Evolutionary conservation across 2,329 filamentous ascomycete genomes (phyloP), one percentile per base, ranked within the genome.

Genomic region (Botrytis fabae): DNA sequence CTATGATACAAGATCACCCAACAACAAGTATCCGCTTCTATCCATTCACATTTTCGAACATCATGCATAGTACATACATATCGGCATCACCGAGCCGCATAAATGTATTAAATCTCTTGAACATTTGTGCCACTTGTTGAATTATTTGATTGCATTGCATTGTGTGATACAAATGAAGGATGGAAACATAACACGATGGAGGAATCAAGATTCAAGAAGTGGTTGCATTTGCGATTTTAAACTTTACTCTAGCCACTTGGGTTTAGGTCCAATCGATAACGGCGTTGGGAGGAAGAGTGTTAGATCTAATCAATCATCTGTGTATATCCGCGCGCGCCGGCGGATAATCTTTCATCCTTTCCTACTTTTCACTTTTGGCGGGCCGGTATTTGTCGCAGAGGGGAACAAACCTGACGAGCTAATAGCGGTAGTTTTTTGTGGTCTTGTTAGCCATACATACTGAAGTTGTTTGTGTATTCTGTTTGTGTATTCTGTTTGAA

Each of bases 11-110:
- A 65, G 25, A 25, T 65, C 42, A 61, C 59, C 25, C 38, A 40
- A n/a, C 35, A 22, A 61, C 32, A 40, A n/a, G 59, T 38, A 40
- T n/a, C 59, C 60, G 60, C 35, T 62, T n/a, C 35, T 35, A 62
- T 42, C 22, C 25, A 62, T 40, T 62, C 60, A 62, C 60, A 42
- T 42, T 61, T 22, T 62, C 4, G 14, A 40, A 38, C 38, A 38
- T n/a, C 38, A 42, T 62, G 35, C 28, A 40, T n/a, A 42, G 35
- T n/a, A 32, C 38, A 22, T 60, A 57, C 66, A 40, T 44, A 40
- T 69, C 66, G 66, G 66, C 46, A 69, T 57, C 32, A 60, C 66
- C 66, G 66, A 69, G 66, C 48, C 38, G 66, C 51, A 60, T 59
- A 68, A 51, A 54, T 54, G n/a, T 25, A 35, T 68, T 25, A n/a